Evolutionary conservation across 1,139 yeast species (phyloP).

Genomic region (Magnusiomyces ingens): DNA sequence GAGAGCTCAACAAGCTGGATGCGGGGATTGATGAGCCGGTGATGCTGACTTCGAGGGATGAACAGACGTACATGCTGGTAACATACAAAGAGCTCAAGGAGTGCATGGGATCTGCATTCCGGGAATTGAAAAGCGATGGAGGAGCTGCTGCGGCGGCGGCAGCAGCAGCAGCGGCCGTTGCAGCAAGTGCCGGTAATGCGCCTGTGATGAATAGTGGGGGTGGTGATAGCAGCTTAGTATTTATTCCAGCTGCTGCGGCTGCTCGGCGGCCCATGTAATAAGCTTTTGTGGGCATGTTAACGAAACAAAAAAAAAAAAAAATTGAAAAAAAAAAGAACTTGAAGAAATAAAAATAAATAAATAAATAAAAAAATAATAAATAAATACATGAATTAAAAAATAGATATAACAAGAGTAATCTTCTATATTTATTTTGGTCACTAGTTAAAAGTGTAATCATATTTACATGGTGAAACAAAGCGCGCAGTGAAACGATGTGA

Average conservation of each 20-base stretch:
- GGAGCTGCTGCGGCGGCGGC: neutral
- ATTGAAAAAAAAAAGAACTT: neutral
- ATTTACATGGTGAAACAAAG: no score
- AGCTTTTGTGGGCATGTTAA: neutral
- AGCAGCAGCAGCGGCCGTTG: no score
- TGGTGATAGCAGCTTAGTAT: neutral
- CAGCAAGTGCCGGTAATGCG: neutral
- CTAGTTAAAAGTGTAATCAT: no score
- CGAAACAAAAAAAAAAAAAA: neutral
- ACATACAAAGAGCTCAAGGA: constrained; percentile 75
- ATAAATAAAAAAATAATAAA: no score
- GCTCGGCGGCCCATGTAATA: no score
- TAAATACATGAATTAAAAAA: no score
- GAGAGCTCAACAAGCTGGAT: constrained; percentile 78
- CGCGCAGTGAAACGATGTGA: no score
- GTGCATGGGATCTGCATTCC: constrained; percentile 63
- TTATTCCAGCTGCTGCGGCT: neutral
- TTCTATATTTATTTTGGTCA: no score
- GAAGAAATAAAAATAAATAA: neutral
- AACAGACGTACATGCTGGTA: constrained; percentile 69
- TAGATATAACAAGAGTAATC: no score
- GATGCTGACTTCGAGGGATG: constrained; percentile 74
- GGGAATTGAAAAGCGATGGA: constrained; percentile 38
- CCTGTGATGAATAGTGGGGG: neutral
- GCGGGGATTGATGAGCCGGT: constrained; percentile 85